Conservation (phyloP, 2,329 filamentous ascomycete genomes). For the Aspergillus floridensis region DNA sequence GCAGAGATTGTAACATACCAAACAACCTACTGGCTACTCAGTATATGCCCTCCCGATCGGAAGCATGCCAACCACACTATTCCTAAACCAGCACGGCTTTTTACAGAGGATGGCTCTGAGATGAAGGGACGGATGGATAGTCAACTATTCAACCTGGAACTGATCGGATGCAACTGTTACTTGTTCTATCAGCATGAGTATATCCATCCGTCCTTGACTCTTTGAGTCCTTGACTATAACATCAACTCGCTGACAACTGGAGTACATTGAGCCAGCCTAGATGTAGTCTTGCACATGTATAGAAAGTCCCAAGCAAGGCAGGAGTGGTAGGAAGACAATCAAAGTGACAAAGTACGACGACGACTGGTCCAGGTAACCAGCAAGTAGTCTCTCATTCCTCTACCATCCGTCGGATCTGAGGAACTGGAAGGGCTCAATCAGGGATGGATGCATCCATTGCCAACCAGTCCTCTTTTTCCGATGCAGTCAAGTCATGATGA, state of each 20-base stretch:
- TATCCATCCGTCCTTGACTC: too few species aligned
- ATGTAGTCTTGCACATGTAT: too few species aligned
- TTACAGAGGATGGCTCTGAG: constrained; percentile 12
- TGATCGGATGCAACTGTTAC: not conserved
- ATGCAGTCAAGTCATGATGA: constrained; percentile 16
- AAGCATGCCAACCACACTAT: constrained; percentile 1
- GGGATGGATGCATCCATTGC: constrained; percentile 1
- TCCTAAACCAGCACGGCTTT: constrained; percentile 11
- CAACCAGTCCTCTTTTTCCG: constrained; percentile 6
- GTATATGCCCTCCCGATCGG: constrained; percentile 1
- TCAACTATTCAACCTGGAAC: not conserved
- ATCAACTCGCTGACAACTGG: too few species aligned
- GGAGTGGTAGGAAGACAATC: not conserved
- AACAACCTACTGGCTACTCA: not conserved
- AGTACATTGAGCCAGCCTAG: too few species aligned
- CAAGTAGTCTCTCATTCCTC: not conserved
- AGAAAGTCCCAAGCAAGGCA: not conserved
- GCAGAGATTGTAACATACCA: not conserved
- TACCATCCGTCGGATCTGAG: not conserved
- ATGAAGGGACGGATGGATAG: not conserved
- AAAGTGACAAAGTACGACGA: not conserved
- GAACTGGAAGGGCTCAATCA: not conserved
- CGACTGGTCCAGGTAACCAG: not conserved
- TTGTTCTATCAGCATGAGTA: too few species aligned
- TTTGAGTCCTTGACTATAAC: too few species aligned